Evolutionary conservation across 1,139 yeast species (phyloP).

Genomic region (Debaryomyces nepalensis): DNA sequence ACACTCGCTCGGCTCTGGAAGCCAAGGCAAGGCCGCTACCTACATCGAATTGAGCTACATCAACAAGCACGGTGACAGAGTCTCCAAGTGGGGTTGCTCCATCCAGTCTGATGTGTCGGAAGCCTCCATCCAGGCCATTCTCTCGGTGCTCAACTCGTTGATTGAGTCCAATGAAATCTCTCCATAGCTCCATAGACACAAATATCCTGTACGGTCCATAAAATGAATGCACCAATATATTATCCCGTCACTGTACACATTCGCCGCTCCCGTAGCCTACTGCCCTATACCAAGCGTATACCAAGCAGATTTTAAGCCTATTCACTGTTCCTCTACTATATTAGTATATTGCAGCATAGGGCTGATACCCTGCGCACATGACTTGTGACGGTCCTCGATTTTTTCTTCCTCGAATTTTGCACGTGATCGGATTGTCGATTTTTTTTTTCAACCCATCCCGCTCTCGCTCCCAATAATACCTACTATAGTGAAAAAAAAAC

Average conservation of each 20-base stretch:
- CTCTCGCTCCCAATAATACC: slow-evolving; percentile 5
- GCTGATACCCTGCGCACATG: background rate
- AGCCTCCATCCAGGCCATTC: slow-evolving; percentile 54
- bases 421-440: slow-evolving; percentile 5
- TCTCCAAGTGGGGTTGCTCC: slow-evolving; percentile 51
- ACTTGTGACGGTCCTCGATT: background rate
- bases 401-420: background rate
- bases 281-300: too few relatives aligned
- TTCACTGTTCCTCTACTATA: background rate
- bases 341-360: slow-evolving; percentile 3
- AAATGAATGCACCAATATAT: too few relatives aligned
- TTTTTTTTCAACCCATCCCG: slow-evolving; percentile 9
- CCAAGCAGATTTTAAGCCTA: too few relatives aligned
- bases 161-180: slow-evolving; percentile 31
- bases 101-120: slow-evolving; percentile 50
- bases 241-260: too few relatives aligned
- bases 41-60: slow-evolving; percentile 46
- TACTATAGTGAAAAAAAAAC: slow-evolving; percentile 8
- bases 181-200: too few relatives aligned
- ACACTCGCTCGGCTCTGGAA: slow-evolving; percentile 49
- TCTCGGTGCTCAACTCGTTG: slow-evolving; percentile 45
- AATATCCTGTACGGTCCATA: too few relatives aligned
- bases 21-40: slow-evolving; percentile 52
- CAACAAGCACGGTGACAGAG: slow-evolving; percentile 31
- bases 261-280: too few relatives aligned